phyloP scores from a whole-genome alignment of 805 yeast species.

The Metschnikowia corniflorae region DNA sequence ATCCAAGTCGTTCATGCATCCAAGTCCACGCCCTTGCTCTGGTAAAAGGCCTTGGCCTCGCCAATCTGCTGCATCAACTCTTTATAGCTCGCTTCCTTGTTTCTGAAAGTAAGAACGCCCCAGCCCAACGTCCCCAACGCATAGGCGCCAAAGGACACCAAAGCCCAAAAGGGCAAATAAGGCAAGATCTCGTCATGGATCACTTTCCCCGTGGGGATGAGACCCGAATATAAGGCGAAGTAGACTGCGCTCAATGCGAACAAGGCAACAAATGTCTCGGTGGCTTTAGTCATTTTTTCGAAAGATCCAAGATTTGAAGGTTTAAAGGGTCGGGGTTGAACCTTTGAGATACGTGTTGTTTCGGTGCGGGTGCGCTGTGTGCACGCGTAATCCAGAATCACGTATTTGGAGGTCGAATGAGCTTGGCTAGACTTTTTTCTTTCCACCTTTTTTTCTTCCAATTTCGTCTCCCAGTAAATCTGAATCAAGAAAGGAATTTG shows the following conservation, averaged over 20 bases:
- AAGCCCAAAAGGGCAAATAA: conserved; percentile 65
- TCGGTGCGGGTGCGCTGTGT: too few species aligned
- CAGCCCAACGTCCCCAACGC: conserved; percentile 66
- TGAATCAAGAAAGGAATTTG: not conserved
- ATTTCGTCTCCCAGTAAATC: not conserved
- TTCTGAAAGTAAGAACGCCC: conserved; percentile 66
- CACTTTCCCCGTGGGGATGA: conserved; percentile 50
- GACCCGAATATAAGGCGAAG: conserved; percentile 47
- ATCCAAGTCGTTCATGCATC: conserved; percentile 9
- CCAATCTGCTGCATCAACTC: conserved; percentile 57
- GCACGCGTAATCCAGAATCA: too few species aligned
- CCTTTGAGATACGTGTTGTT: conserved; percentile 9
- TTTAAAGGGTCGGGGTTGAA: not conserved
- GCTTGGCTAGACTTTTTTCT: too few species aligned
- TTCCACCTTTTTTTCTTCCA: too few species aligned
- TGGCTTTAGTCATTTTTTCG: conserved; percentile 58
- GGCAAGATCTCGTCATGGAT: conserved; percentile 57
- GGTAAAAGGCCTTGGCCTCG: conserved; percentile 59
- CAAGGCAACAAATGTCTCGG: conserved; percentile 50
- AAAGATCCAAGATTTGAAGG: not conserved
- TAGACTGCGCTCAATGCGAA: conserved; percentile 51
- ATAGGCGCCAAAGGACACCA: conserved; percentile 66
- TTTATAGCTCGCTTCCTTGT: conserved; percentile 62
- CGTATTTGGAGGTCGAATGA: too few species aligned
- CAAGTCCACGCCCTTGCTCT: conserved; percentile 52